These are phyloP conservation scores for Pistacia atlantica DNA, from an alignment of 345 rosid species.

Conservation along the genomic window DNA sequence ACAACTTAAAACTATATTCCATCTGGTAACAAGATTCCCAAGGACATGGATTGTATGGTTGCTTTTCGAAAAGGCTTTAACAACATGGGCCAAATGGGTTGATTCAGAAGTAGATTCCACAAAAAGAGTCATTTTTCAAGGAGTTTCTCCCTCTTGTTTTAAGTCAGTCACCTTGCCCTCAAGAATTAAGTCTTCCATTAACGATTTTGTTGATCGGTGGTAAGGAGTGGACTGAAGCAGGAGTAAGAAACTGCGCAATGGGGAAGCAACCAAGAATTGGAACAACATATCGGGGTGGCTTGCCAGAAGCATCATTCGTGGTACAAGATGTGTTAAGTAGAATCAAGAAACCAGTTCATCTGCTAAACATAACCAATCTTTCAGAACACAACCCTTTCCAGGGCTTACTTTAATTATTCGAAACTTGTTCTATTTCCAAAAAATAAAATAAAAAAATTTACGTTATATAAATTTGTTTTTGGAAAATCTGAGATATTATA, in stretches of 20 bases:
- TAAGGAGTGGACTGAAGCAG: slow-evolving; percentile 53
- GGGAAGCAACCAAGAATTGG: slow-evolving; percentile 46
- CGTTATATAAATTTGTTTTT: no score
- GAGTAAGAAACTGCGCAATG: slow-evolving; percentile 43
- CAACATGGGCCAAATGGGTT: slow-evolving; percentile 89
- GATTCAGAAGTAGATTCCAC: slow-evolving; percentile 67
- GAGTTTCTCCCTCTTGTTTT: slow-evolving; percentile 78
- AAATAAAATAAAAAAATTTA: no score
- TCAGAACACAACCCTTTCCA: slow-evolving; percentile 34
- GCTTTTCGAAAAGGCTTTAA: slow-evolving; percentile 67
- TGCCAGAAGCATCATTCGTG: slow-evolving; percentile 41
- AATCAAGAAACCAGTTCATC: slow-evolving; percentile 50
- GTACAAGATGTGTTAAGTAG: slow-evolving; percentile 43
- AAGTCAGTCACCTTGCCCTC: slow-evolving; percentile 37
- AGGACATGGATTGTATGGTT: slow-evolving; percentile 76
- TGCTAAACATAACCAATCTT: slow-evolving; percentile 61
- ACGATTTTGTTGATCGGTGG: slow-evolving; percentile 38
- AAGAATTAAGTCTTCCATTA: neutral
- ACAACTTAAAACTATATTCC: slow-evolving; percentile 16
- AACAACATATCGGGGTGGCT: slow-evolving; percentile 38
- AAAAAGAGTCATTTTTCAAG: slow-evolving; percentile 70
- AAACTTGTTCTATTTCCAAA: no score
- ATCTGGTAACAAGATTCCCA: slow-evolving; percentile 40
- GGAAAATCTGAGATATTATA: no score
- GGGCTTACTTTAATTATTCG: no score